These are phyloP conservation scores for Alternaria dauci DNA, from an alignment of 2,329 filamentous ascomycete genomes.

Conservation along the genomic window DNA sequence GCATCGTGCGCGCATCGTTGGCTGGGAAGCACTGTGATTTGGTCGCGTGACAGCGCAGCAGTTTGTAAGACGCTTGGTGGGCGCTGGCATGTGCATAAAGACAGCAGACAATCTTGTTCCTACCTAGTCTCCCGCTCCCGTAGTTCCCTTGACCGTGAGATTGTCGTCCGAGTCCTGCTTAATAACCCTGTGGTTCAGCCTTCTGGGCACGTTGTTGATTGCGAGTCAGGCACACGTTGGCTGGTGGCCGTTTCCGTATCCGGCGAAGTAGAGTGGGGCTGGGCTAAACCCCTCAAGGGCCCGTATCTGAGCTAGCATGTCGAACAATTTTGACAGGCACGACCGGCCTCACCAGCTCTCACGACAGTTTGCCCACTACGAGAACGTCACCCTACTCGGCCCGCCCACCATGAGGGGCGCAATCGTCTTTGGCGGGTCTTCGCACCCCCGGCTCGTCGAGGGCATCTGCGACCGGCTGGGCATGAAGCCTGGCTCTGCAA, in stretches of 20 bases:
- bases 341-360: slow-evolving; percentile 27
- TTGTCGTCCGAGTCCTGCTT: background rate
- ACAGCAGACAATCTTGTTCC: background rate
- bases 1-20: slow-evolving; percentile 44
- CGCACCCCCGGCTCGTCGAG: slow-evolving; percentile 70
- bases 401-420: slow-evolving; percentile 67
- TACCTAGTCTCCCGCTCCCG: background rate
- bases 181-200: background rate
- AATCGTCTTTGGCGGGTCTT: slow-evolving; percentile 72
- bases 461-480: slow-evolving; percentile 72
- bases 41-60: slow-evolving; percentile 45
- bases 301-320: slow-evolving; percentile 26
- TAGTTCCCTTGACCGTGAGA: background rate
- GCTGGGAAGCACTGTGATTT: slow-evolving; percentile 21
- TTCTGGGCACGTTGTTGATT: slow-evolving; percentile 1
- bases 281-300: slow-evolving; percentile 13
- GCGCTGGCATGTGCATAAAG: slow-evolving; percentile 20
- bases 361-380: slow-evolving; percentile 35
- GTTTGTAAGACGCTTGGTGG: slow-evolving; percentile 29
- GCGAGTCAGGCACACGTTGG: slow-evolving; percentile 19
- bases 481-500: slow-evolving; percentile 65
- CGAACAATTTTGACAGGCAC: slow-evolving; percentile 35
- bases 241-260: slow-evolving; percentile 5
- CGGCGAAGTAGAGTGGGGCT: slow-evolving; percentile 11
- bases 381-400: slow-evolving; percentile 43